These are phyloP conservation scores for Hibiscus mutabilis DNA, from an alignment of 345 rosid genomes.

Conservation along the genomic window DNA sequence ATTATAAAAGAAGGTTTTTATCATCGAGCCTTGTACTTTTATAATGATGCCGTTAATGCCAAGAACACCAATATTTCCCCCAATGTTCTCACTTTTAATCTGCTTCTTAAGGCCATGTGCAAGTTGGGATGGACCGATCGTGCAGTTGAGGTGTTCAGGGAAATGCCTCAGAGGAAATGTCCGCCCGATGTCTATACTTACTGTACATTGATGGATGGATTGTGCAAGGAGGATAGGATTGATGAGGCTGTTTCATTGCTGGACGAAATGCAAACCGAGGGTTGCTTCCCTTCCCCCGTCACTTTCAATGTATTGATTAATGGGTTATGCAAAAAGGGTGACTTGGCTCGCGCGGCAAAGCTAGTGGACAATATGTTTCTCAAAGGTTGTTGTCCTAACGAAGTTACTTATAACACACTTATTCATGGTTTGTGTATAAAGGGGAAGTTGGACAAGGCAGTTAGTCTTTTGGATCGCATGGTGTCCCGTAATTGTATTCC, in stretches of 20 bases:
- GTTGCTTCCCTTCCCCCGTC: conserved; percentile 58
- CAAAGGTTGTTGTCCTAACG: conserved; percentile 76
- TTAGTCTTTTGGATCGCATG: conserved; percentile 75
- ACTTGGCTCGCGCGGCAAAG: conserved; percentile 64
- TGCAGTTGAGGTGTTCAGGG: conserved; percentile 67
- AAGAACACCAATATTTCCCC: conserved; percentile 45
- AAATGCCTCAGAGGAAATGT: conserved; percentile 50
- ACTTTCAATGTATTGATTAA: conserved; percentile 71
- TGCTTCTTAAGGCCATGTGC: conserved; percentile 65
- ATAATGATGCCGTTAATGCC: conserved; percentile 36
- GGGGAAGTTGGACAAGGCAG: conserved; percentile 78
- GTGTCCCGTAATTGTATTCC: conserved; percentile 63
- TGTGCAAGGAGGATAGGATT: conserved; percentile 68
- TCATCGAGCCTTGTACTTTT: conserved; percentile 60
- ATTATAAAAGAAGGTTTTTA: conserved; percentile 50
- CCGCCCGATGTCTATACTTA: conserved; percentile 75
- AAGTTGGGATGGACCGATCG: conserved; percentile 61
- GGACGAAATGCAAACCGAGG: conserved; percentile 95
- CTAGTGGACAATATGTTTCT: conserved; percentile 90
- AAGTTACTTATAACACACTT: conserved; percentile 81
- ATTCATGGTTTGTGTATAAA: conserved; percentile 79
- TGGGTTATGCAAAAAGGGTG: conserved; percentile 81
- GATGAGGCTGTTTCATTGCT: conserved; percentile 78
- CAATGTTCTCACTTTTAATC: conserved; percentile 63
- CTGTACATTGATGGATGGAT: conserved; percentile 89